phyloP scores from a whole-genome alignment of 2,329 filamentous ascomycete genomes.

The Didymella pinodella region DNA sequence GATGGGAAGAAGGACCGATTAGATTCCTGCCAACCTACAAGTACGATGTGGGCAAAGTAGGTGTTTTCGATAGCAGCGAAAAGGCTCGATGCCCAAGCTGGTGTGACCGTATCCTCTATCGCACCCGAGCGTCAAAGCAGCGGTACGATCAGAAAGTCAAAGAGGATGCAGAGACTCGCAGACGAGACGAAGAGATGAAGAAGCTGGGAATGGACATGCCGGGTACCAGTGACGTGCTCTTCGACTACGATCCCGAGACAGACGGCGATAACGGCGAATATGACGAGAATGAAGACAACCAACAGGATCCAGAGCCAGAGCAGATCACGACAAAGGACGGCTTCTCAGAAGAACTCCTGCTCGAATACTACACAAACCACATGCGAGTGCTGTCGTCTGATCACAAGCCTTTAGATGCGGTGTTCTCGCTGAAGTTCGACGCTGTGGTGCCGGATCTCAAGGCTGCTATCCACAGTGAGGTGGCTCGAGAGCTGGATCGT shows the following conservation, averaged over 20 bases:
- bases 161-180: conserved; percentile 72
- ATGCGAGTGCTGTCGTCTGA: conserved; percentile 92
- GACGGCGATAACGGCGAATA: conserved; percentile 66
- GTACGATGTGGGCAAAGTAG: conserved; percentile 93
- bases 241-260: conserved; percentile 86
- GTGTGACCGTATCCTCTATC: conserved; percentile 93
- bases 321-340: conserved; percentile 66
- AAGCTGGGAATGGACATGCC: conserved; percentile 76
- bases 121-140: conserved; percentile 75
- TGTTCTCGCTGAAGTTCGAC: conserved; percentile 86
- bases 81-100: conserved; percentile 93
- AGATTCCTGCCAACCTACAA: conserved; percentile 95
- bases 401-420: conserved; percentile 87
- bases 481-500: conserved; percentile 86
- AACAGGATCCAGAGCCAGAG: conserved; percentile 55
- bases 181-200: conserved; percentile 85
- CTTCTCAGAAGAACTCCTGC: conserved; percentile 61
- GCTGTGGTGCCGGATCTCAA: conserved; percentile 86
- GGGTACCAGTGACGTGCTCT: conserved; percentile 82
- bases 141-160: conserved; percentile 68
- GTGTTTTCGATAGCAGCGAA: conserved; percentile 92
- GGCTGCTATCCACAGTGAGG: conserved; percentile 82
- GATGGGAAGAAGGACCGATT: conserved; percentile 89
- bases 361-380: conserved; percentile 83
- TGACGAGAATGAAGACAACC: conserved; percentile 41